These are phyloP conservation scores for Zanthoxylum bungeanum DNA, from an alignment of 345 rosid genomes.

Conservation along the genomic window DNA sequence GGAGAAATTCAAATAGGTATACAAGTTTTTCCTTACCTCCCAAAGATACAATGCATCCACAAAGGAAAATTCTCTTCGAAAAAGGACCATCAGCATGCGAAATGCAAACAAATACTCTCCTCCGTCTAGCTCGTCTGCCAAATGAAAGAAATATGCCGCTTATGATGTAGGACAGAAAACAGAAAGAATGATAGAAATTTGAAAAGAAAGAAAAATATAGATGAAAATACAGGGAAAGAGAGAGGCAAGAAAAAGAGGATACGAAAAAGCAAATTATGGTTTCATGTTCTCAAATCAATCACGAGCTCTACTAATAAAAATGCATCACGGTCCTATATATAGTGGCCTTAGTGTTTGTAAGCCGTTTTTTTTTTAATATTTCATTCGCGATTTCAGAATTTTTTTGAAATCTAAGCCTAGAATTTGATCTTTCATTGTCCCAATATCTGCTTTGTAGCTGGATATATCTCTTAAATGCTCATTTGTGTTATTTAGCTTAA, in stretches of 20 bases:
- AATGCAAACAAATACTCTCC: conserved; percentile 93
- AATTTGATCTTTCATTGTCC: not conserved
- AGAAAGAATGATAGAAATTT: not conserved
- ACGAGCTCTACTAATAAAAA: not conserved
- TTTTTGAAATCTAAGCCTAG: not conserved
- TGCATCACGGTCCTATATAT: not conserved
- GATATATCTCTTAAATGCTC: not conserved
- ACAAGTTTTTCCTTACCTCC: conserved; percentile 63
- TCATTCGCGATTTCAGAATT: not conserved
- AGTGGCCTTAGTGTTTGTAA: not conserved
- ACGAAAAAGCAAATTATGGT: not conserved
- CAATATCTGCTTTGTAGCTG: not conserved
- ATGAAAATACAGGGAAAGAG: not conserved
- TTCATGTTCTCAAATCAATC: not conserved
- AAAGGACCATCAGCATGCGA: conserved; percentile 96
- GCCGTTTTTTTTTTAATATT: not conserved
- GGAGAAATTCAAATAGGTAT: not conserved
- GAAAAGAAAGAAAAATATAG: not conserved
- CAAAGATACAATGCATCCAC: conserved; percentile 82
- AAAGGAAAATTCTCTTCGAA: conserved; percentile 93
- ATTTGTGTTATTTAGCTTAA: not conserved
- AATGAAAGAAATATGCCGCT: not conserved
- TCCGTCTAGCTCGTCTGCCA: conserved; percentile 86
- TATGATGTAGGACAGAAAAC: not conserved
- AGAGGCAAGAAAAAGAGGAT: not conserved